Conservation (phyloP, 202 grass and related monocot species). For the Zizania palustris region DNA sequence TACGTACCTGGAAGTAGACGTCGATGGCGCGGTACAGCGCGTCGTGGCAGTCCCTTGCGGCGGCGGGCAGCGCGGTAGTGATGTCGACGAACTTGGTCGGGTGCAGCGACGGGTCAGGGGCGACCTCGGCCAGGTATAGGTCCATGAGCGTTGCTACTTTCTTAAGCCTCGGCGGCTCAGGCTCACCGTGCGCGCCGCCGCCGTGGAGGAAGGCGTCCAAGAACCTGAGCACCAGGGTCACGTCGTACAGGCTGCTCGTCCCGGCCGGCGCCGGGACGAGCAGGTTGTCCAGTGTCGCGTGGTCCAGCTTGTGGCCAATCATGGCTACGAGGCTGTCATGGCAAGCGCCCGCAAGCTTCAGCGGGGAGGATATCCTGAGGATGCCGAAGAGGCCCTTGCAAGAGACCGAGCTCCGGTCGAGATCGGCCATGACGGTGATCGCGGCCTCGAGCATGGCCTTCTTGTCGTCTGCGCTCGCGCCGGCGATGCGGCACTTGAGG, state of each 20-base stretch:
- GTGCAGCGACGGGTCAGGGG: conserved; percentile 73
- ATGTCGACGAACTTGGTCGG: conserved; percentile 70
- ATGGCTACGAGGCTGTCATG: conserved; percentile 65
- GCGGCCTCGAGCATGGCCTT: conserved; percentile 51
- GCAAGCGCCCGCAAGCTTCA: conserved; percentile 48
- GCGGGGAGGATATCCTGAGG: conserved; percentile 59
- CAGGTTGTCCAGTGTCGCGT: conserved; percentile 86
- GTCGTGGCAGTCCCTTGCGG: conserved; percentile 85
- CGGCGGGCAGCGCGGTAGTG: conserved; percentile 58
- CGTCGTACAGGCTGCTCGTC: conserved; percentile 68
- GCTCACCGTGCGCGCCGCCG: conserved; percentile 3
- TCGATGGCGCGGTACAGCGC: conserved; percentile 79
- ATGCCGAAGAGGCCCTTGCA: conserved; percentile 84
- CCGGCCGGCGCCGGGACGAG: conserved; percentile 60
- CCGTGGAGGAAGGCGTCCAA: conserved; percentile 59
- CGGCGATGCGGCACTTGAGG: conserved; percentile 60
- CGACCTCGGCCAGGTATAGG: conserved; percentile 86
- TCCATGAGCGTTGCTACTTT: conserved; percentile 68
- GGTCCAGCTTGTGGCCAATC: conserved; percentile 86
- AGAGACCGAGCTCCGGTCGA: conserved; percentile 63
- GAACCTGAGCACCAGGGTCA: conserved; percentile 69
- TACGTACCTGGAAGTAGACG: conserved; percentile 80
- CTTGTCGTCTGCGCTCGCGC: conserved; percentile 53
- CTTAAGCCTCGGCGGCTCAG: conserved; percentile 50
- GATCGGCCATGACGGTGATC: conserved; percentile 53